Evolutionary conservation across 805 yeast species (phyloP), one percentile per base, ranked within the genome.

Genomic region (Sungouiozyma ichnusensis): DNA sequence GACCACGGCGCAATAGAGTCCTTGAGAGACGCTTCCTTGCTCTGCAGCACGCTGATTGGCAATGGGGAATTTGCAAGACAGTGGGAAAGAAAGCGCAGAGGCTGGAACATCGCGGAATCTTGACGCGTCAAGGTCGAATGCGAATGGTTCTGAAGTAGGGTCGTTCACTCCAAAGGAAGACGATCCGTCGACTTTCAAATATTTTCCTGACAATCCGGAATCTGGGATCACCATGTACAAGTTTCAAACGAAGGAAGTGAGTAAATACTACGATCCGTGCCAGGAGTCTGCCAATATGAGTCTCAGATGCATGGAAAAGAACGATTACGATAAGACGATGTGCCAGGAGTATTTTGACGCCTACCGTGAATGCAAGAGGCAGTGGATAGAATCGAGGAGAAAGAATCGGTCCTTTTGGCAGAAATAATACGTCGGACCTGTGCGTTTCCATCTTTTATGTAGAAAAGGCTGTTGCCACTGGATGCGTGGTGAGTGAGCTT

Each of bases 231-330:
- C 85, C 57, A 79, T 78, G 54, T 73, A 73, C 47, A 68, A 76
- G 44, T 87, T 87, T 69, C 69, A 77, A 1, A 65, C 75, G 15
- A 88, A 90, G 54, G 88, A 75, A 29, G 81, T 94, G 3, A 80
- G 94, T 5, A 77, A 82, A 57, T 92, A 72, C 61, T 90, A 82
- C 55, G 97, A 90, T 58, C 98, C 98, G 0, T 90, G 98, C 62
- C 82, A 79, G 37, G 92, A 87, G 55, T 79, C 92, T 32, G 73
- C 96, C 8, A 79, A 78, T 57, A 90, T 94, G 78, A 84, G 95
- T 36, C 68, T 87, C 49, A 75, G 74, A 49, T 90, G 98, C 54
- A 67, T 90, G 60, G 90, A 85, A 52, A 62, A 82, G 39, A 85
- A 88, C 56, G 72, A 79, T 51, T 80, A 75, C 68, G 85, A 76